phyloP scores from a whole-genome alignment of 2,329 filamentous ascomycete genomes.

The Fusarium transvaalense region DNA sequence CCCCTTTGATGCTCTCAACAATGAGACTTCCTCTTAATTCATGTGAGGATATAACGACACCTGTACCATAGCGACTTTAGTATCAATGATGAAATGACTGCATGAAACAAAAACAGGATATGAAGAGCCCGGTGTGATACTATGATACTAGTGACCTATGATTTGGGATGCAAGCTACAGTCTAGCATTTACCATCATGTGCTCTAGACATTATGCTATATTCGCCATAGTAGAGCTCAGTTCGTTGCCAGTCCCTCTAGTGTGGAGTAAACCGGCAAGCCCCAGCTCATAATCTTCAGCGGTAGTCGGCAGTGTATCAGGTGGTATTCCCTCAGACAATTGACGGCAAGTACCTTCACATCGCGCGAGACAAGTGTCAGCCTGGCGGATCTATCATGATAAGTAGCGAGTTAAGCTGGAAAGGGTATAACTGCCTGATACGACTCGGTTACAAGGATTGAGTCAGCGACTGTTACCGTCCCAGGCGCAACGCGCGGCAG shows the following conservation, averaged over 20 bases:
- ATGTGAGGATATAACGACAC: not conserved
- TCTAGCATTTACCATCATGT: not conserved
- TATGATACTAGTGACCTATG: not conserved
- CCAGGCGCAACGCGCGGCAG: conserved; percentile 36
- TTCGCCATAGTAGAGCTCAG: not conserved
- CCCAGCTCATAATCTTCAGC: not conserved
- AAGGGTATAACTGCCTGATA: conserved; percentile 32
- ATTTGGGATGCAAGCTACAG: not conserved
- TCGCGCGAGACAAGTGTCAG: not conserved
- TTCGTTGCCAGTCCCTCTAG: not conserved
- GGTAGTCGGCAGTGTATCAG: not conserved
- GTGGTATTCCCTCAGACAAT: not conserved
- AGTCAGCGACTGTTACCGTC: conserved; percentile 12
- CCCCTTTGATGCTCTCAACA: conserved; percentile 51
- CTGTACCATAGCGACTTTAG: conserved; percentile 19
- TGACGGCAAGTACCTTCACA: not conserved
- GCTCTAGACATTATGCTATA: not conserved
- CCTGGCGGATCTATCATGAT: conserved; percentile 7
- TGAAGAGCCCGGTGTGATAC: not conserved
- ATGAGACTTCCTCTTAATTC: conserved; percentile 47
- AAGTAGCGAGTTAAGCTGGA: conserved; percentile 1
- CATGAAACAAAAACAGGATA: conserved; percentile 13
- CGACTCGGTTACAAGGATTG: conserved; percentile 34
- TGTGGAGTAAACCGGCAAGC: not conserved
- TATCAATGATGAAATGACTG: conserved; percentile 35